phyloP scores from a whole-genome alignment of 192 early-diverging fungal genomes.

The Coemansia sp. region DNA sequence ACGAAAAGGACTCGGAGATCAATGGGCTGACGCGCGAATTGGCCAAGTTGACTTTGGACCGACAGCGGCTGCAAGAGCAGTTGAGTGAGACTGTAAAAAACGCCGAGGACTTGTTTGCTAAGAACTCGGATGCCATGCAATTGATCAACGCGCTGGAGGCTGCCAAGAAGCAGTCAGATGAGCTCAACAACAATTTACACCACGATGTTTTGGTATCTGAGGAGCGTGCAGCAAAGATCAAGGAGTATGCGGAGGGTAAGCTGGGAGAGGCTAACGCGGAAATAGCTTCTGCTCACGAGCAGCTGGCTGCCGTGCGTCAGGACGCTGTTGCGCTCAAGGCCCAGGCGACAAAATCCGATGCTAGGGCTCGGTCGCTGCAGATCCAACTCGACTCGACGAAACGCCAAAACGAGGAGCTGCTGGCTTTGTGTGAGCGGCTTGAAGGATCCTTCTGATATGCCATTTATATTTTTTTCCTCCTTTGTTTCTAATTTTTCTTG shows the following conservation, averaged over 20 bases:
- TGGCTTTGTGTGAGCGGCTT: constrained; percentile 28
- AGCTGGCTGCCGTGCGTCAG: constrained; percentile 19
- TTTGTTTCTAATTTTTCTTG: neutral
- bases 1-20: constrained; percentile 30
- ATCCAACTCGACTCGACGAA: constrained; percentile 46
- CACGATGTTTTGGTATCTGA: constrained; percentile 39
- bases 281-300: constrained; percentile 22
- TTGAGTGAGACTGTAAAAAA: constrained; percentile 15
- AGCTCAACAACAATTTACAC: constrained; percentile 23
- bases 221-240: constrained; percentile 36
- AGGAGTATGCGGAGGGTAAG: constrained; percentile 35
- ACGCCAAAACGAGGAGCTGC: constrained; percentile 48
- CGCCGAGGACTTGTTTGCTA: constrained; percentile 20
- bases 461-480: neutral
- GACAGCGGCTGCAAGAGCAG: constrained; percentile 34
- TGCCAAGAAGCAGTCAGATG: constrained; percentile 27
- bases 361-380: constrained; percentile 30
- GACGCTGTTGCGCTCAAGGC: constrained; percentile 18
- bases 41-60: constrained; percentile 33
- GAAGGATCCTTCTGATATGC: neutral
- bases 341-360: constrained; percentile 30
- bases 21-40: constrained; percentile 36
- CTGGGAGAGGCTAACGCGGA: constrained; percentile 32
- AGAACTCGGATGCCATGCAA: constrained; percentile 25
- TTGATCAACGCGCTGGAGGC: constrained; percentile 16